These are phyloP conservation scores for Suillus sp. DNA, from an alignment of 768 basidiomycete genomes.

Conservation along the genomic window DNA sequence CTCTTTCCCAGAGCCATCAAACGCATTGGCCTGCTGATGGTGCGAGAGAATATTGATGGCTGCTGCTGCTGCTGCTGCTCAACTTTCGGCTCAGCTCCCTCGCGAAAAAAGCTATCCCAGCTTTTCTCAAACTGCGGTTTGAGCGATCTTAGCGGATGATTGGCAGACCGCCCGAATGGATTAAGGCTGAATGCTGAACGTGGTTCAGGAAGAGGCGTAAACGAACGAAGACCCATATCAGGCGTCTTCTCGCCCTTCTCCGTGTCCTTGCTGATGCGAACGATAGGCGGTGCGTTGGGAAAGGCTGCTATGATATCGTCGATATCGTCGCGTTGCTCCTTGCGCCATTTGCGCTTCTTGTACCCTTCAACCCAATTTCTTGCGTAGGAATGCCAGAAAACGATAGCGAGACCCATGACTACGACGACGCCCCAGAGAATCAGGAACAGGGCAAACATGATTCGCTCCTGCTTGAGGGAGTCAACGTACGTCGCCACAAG, in stretches of 20 bases:
- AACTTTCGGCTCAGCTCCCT: conserved; percentile 19
- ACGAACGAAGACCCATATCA: conserved; percentile 42
- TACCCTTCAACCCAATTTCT: conserved; percentile 47
- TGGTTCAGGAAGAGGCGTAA: conserved; percentile 52
- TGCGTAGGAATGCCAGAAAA: conserved; percentile 75
- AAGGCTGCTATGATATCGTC: conserved; percentile 41
- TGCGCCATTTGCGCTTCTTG: conserved; percentile 51
- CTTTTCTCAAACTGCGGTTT: conserved; percentile 41
- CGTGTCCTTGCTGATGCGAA: conserved; percentile 24
- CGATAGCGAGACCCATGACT: conserved; percentile 69
- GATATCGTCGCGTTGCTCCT: conserved; percentile 51
- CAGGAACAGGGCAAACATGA: conserved; percentile 84
- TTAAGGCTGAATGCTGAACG: conserved; percentile 33
- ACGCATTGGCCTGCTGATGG: conserved; percentile 40
- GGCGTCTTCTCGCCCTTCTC: conserved; percentile 25
- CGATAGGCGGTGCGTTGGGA: conserved; percentile 19
- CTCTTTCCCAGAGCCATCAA: conserved; percentile 49
- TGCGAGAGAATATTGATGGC: conserved; percentile 27
- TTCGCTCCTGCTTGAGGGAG: conserved; percentile 75
- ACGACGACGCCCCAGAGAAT: conserved; percentile 83
- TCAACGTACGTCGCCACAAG: conserved; percentile 74
- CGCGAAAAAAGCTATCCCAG: conserved; percentile 48
- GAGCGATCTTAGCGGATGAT: conserved; percentile 30
- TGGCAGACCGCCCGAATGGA: conserved; percentile 41
- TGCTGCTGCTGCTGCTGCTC: conserved; percentile 18